Base-by-base conservation (phyloP, 2,329 filamentous ascomycete genomes). In the Westerdykella ornata region DNA sequence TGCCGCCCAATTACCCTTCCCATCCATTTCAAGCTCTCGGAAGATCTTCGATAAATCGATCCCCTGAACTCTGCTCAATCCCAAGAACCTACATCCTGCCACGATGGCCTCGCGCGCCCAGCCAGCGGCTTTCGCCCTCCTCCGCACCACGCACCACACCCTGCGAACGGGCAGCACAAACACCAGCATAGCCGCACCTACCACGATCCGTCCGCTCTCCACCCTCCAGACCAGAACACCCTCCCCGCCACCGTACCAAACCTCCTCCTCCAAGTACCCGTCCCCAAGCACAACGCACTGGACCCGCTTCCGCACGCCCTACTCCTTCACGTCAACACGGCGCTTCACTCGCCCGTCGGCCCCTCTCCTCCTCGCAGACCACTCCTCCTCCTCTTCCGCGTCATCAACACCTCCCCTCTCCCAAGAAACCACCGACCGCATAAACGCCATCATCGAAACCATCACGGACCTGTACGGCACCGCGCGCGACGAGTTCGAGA, bases 401-500 rank as follows among this genome's bases (percentile, higher is more conserved):
- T 30, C 35, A 3, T 30, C 45, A 1, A 22, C 48, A 38, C 43
- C 3, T 34, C 49, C 13, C 31, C 41, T 4, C 16, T 49, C 51
- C 1, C 48, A 58, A 5, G 48, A 57, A n/a, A 39, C 49, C 2
- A 53, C 58, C 14, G 32, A 49, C 12, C 39, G 32, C 12, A 56
- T 65, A 14, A 60, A 64, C 11, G 47, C 53, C 12, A 49, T 51
- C 6, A 63, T 67, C 4, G 63, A 66, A 31, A 48, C 59, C 14
- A 65, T 67, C 2, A 48, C 49, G 17, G 64, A 67, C n/a, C 41
- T 67, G 49, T 56, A 67, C 41, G 62, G 56, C 26, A 66, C 61
- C 0, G 65, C 65, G 17, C 59, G 53, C 29, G 65, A 67, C 49
- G 64, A 68, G 57, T 74, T 74, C 51, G 72, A 76, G 42, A 74